Conservation (phyloP, 179 eudicot species). For the Silene vulgaris region DNA sequence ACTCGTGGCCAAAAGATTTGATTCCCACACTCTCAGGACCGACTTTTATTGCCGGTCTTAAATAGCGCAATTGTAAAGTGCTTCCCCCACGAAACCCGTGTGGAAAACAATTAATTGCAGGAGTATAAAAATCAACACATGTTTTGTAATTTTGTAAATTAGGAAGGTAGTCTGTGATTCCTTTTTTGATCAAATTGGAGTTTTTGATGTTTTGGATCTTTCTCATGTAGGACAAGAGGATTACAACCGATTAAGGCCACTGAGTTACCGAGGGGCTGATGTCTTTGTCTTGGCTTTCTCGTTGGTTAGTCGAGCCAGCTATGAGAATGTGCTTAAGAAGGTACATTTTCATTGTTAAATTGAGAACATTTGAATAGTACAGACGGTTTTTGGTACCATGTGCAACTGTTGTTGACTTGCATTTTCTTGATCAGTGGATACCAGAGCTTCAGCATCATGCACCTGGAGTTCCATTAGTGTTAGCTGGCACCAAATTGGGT, state of each 20-base stretch:
- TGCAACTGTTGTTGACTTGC: constrained; percentile 23
- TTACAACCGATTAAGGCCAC: constrained; percentile 83
- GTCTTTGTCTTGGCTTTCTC: constrained; percentile 94
- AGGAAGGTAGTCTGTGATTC: background rate
- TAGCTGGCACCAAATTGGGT: constrained; percentile 95
- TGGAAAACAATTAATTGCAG: no score
- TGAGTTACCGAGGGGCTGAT: constrained; percentile 94
- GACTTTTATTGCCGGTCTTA: background rate
- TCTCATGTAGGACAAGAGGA: constrained; percentile 75
- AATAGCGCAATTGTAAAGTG: background rate
- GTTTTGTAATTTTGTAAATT: background rate
- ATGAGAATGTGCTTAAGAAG: constrained; percentile 85
- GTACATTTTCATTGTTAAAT: constrained; percentile 30
- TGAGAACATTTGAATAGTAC: constrained; percentile 9
- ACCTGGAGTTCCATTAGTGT: constrained; percentile 86
- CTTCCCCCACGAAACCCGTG: no score
- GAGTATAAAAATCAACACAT: no score
- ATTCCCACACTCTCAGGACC: background rate
- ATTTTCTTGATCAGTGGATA: constrained; percentile 65
- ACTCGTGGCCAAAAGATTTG: background rate
- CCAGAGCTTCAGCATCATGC: constrained; percentile 98
- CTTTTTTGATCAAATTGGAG: background rate
- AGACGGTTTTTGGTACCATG: constrained; percentile 7
- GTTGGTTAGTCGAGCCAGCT: constrained; percentile 95
- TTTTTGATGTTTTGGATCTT: constrained; percentile 9